Evolutionary conservation across 2,329 filamentous ascomycete genomes (phyloP).

Genomic region (Chrysosporium keratinophilum): DNA sequence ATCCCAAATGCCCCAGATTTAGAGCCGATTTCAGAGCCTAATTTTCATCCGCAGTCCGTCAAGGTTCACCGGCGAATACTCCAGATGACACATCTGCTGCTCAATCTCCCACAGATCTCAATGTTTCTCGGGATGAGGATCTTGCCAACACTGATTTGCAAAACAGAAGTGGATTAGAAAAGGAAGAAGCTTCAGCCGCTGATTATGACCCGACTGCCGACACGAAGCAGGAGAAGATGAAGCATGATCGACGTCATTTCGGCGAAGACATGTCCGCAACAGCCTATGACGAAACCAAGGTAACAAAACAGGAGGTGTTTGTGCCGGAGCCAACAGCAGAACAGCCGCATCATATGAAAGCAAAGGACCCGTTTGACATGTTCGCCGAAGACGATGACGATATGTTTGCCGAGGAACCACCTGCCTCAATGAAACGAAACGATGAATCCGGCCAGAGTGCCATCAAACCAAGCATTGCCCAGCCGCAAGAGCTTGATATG

Average conservation of each 20-base stretch:
- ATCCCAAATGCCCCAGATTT: not conserved
- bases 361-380: constrained; percentile 51
- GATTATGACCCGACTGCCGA: constrained; percentile 85
- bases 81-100: constrained; percentile 40
- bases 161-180: constrained; percentile 38
- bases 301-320: constrained; percentile 44
- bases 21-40: constrained; percentile 18
- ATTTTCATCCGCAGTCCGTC: constrained; percentile 31
- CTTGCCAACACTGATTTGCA: constrained; percentile 47
- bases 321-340: constrained; percentile 33
- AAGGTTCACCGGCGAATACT: constrained; percentile 38
- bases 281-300: constrained; percentile 50
- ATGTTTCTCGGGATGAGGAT: constrained; percentile 56
- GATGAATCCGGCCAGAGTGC: constrained; percentile 36
- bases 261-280: constrained; percentile 46
- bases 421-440: constrained; percentile 46
- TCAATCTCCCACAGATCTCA: constrained; percentile 50
- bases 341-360: constrained; percentile 32
- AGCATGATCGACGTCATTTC: constrained; percentile 55
- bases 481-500: constrained; percentile 52
- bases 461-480: constrained; percentile 41
- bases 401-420: constrained; percentile 75
- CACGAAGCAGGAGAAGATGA: constrained; percentile 71
- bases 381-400: constrained; percentile 53
- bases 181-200: constrained; percentile 76